Evolutionary conservation across 345 rosid genomes (phyloP).

Genomic region (Eucalyptus regnans): DNA sequence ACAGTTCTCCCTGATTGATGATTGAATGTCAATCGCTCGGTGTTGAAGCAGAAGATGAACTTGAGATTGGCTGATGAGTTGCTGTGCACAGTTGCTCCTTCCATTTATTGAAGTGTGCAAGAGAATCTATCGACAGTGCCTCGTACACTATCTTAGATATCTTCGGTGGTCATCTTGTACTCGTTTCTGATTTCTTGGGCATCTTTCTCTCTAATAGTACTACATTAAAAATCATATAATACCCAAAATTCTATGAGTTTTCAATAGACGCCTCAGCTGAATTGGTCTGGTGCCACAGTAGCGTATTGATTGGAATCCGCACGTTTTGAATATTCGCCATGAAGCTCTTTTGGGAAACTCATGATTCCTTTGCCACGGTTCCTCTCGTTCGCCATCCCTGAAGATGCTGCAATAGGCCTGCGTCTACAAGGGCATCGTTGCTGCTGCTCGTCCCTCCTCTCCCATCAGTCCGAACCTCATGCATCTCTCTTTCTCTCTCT

Average conservation of each 20-base stretch:
- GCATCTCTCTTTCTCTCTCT: not conserved
- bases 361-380: not conserved
- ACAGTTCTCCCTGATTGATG: not conserved
- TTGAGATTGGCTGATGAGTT: not conserved
- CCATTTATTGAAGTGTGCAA: not conserved
- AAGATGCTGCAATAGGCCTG: not conserved
- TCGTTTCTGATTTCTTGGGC: not conserved
- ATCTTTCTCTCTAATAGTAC: not conserved
- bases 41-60: not conserved
- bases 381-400: not conserved
- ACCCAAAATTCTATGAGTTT: not conserved
- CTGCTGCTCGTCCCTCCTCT: not conserved
- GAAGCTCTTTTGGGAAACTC: not conserved
- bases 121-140: not conserved
- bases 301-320: not conserved
- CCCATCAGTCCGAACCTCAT: not conserved
- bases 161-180: not conserved
- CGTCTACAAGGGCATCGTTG: not conserved
- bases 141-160: not conserved
- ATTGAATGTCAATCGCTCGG: not conserved
- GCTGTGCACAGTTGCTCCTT: not conserved
- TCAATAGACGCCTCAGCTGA: not conserved
- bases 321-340: not conserved
- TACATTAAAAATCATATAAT: not conserved
- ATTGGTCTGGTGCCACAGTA: not conserved